phyloP scores from a whole-genome alignment of 2,329 filamentous ascomycete species.

The Colletotrichum euphorbiae region DNA sequence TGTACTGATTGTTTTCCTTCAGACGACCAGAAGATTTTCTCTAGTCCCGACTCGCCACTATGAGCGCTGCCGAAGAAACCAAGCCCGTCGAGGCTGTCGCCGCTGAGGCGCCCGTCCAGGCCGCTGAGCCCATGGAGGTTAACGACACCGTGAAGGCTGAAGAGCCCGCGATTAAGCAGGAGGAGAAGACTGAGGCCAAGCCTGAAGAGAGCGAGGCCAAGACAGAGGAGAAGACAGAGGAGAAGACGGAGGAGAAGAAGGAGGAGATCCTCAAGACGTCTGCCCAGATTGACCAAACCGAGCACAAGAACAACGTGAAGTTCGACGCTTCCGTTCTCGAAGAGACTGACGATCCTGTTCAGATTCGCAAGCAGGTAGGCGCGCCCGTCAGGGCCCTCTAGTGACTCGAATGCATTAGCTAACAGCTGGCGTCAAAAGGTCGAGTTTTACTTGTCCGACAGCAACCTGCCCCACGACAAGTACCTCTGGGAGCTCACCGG shows the following conservation, averaged over 20 bases:
- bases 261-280: conserved; percentile 58
- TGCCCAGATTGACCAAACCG: conserved; percentile 52
- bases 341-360: conserved; percentile 79
- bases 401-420: neutral
- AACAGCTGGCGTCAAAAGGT: conserved; percentile 64
- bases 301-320: conserved; percentile 70
- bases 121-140: conserved; percentile 44
- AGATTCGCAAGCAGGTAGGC: conserved; percentile 85
- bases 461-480: conserved; percentile 89
- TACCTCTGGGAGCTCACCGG: conserved; percentile 84
- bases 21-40: neutral
- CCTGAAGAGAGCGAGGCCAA: conserved; percentile 40
- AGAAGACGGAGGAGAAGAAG: conserved; percentile 43
- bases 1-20: neutral
- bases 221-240: conserved; percentile 43
- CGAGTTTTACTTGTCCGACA: conserved; percentile 96
- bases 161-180: conserved; percentile 42
- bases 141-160: conserved; percentile 44
- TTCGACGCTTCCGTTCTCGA: conserved; percentile 75
- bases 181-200: conserved; percentile 44
- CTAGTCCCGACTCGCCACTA: conserved; percentile 38
- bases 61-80: conserved; percentile 55
- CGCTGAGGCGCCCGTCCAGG: conserved; percentile 42
- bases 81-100: conserved; percentile 54
- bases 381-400: neutral